Conservation (phyloP, 352 stramenopile genomes). For the Globisporangium yorkense region DNA sequence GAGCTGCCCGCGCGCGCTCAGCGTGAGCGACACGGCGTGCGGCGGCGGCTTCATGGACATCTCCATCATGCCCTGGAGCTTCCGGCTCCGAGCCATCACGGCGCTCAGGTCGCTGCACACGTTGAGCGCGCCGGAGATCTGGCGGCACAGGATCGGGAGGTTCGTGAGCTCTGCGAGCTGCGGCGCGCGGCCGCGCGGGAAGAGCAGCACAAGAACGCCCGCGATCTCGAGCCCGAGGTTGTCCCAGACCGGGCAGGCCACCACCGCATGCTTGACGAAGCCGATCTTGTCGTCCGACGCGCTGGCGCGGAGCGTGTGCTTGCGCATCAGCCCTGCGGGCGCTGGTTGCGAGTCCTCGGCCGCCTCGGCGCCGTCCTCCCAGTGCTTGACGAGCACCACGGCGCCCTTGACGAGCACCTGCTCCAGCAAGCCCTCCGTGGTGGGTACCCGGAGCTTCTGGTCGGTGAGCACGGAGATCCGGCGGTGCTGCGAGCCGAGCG, state of each 20-base stretch:
- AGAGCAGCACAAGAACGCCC: conserved; percentile 61
- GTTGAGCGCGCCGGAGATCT: conserved; percentile 68
- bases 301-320: conserved; percentile 30
- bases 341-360: neutral
- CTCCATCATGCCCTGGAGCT: conserved; percentile 50
- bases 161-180: conserved; percentile 38
- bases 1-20: conserved; percentile 43
- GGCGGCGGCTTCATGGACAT: conserved; percentile 23
- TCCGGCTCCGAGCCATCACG: conserved; percentile 30
- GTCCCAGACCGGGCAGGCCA: conserved; percentile 69
- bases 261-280: conserved; percentile 56
- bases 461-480: conserved; percentile 59
- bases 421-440: conserved; percentile 50
- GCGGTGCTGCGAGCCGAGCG: conserved; percentile 28
- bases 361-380: conserved; percentile 24
- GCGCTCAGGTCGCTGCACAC: conserved; percentile 55
- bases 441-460: conserved; percentile 41
- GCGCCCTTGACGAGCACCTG: conserved; percentile 44
- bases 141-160: conserved; percentile 48
- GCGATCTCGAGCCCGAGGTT: conserved; percentile 52
- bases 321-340: neutral
- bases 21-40: conserved; percentile 34
- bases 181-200: conserved; percentile 23
- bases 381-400: conserved; percentile 46
- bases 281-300: conserved; percentile 37